phyloP scores from a whole-genome alignment of 2,329 filamentous ascomycete genomes.

The Trichoderma atroviride region DNA sequence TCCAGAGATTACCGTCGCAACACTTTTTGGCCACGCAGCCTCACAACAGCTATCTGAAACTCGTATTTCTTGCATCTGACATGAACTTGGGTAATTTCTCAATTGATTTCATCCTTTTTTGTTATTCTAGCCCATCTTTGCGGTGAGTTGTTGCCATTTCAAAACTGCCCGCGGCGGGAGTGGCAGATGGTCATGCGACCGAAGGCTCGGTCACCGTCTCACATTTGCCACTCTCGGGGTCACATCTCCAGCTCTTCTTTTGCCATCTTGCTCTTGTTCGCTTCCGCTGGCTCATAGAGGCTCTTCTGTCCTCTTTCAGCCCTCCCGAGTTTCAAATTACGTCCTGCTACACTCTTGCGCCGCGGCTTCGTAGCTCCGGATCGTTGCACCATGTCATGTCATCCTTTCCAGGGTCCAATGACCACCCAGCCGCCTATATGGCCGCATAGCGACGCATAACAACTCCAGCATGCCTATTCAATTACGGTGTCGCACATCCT shows the following conservation, averaged over 20 bases:
- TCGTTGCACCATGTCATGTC: conserved; percentile 23
- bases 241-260: neutral
- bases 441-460: neutral
- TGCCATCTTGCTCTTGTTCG: neutral
- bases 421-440: neutral
- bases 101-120: neutral
- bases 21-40: conserved; percentile 29
- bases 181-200: conserved; percentile 26
- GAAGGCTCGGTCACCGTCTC: conserved; percentile 3
- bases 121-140: neutral
- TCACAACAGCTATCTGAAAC: conserved; percentile 22
- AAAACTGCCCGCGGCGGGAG: conserved; percentile 19
- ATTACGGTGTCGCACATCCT: neutral
- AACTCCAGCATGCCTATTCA: neutral
- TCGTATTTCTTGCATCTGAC: neutral
- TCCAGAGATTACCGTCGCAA: conserved; percentile 36
- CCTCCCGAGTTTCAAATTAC: neutral
- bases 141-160: conserved; percentile 5
- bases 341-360: neutral
- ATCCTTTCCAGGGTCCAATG: conserved; percentile 9
- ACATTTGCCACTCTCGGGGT: conserved; percentile 15
- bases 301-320: neutral
- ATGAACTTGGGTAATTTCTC: neutral
- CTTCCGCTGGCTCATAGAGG: neutral
- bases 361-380: neutral